phyloP scores from a whole-genome alignment of 1,139 yeast genomes.

The Sugiyamaella novakii region DNA sequence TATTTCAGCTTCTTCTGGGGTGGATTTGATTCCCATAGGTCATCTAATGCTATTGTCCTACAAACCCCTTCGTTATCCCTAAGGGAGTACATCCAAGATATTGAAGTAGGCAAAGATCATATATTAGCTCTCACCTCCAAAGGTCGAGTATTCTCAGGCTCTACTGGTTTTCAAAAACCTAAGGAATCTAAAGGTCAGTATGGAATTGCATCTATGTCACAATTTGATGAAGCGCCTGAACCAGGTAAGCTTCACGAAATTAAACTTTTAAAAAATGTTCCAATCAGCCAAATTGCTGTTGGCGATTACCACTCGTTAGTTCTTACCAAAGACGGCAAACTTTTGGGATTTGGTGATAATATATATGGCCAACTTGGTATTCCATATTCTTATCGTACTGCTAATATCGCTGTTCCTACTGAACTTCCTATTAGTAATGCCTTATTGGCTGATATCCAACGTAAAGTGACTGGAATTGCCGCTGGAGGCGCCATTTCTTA shows the following conservation, averaged over 20 bases:
- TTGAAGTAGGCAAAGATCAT: slow-evolving; percentile 68
- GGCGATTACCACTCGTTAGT: slow-evolving; percentile 77
- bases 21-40: slow-evolving; percentile 26
- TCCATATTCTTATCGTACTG: slow-evolving; percentile 64
- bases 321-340: slow-evolving; percentile 58
- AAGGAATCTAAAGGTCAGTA: slow-evolving; percentile 69
- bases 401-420: slow-evolving; percentile 69
- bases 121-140: slow-evolving; percentile 58
- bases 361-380: slow-evolving; percentile 81
- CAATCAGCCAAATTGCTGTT: slow-evolving; percentile 61
- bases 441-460: slow-evolving; percentile 16
- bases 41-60: slow-evolving; percentile 19
- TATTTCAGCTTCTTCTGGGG: slow-evolving; percentile 3
- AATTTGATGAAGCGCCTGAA: slow-evolving; percentile 54
- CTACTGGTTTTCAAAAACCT: slow-evolving; percentile 50
- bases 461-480: slow-evolving; percentile 42
- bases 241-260: slow-evolving; percentile 46
- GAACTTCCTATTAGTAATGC: slow-evolving; percentile 27
- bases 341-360: slow-evolving; percentile 87
- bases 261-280: slow-evolving; percentile 36
- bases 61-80: slow-evolving; percentile 37
- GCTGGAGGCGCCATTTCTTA: slow-evolving; percentile 75
- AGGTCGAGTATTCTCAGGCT: slow-evolving; percentile 67
- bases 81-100: slow-evolving; percentile 53
- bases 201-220: slow-evolving; percentile 75